Evolutionary conservation across 2,329 filamentous ascomycete species (phyloP).

Genomic region (Fusarium anguioides): DNA sequence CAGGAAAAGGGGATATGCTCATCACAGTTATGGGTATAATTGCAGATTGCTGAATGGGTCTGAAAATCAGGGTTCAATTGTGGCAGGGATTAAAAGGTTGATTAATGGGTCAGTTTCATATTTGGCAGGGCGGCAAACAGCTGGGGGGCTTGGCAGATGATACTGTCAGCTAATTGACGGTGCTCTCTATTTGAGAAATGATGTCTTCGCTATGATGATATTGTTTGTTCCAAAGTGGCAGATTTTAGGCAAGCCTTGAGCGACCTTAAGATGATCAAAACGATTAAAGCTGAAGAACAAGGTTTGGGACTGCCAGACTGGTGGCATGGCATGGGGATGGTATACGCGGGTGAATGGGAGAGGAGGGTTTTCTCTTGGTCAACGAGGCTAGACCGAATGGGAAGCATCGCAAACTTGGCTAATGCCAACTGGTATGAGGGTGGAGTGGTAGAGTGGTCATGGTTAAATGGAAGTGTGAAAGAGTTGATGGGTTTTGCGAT

Average conservation of each 20-base stretch:
- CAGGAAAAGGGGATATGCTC: not conserved
- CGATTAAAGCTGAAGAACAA: not conserved
- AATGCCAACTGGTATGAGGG: not conserved
- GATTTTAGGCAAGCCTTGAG: not conserved
- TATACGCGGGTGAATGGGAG: conserved; percentile 16
- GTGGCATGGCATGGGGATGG: not conserved
- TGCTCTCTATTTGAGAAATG: conserved; percentile 3
- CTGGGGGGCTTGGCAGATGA: conserved; percentile 2
- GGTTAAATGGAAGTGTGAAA: not conserved
- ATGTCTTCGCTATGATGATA: conserved; percentile 9
- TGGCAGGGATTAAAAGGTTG: conserved; percentile 26
- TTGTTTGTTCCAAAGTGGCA: not conserved
- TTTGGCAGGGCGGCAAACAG: conserved; percentile 1
- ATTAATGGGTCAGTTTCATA: conserved; percentile 15
- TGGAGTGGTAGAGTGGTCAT: not conserved
- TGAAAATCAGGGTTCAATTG: conserved; percentile 36
- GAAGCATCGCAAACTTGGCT: conserved; percentile 4
- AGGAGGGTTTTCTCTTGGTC: not conserved
- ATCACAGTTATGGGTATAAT: not conserved
- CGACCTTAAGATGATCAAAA: conserved; percentile 17
- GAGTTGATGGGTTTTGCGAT: not conserved
- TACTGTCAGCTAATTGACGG: not conserved
- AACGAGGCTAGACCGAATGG: conserved; percentile 25
- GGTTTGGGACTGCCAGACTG: conserved; percentile 15
- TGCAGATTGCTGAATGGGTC: not conserved